phyloP scores from a whole-genome alignment of 176 grass and related monocot species.

The Aegilops sharonensis region DNA sequence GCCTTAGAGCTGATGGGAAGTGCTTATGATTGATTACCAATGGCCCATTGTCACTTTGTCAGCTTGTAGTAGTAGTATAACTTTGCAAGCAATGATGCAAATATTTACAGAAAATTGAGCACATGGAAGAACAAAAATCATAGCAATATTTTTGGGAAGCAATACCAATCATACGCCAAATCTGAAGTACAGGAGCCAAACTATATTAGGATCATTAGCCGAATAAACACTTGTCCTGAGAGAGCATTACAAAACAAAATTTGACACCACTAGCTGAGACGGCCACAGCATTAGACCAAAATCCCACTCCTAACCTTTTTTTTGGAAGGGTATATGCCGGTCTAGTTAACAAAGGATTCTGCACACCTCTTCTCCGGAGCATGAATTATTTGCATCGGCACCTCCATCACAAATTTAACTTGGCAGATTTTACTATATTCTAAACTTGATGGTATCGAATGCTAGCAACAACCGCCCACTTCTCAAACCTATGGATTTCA shows the following conservation, averaged over 20 bases:
- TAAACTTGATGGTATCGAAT: background rate
- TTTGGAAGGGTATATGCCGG: background rate
- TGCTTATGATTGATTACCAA: background rate
- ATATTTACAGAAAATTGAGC: background rate
- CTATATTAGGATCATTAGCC: constrained; percentile 52
- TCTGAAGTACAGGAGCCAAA: constrained; percentile 21
- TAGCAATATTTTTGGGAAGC: background rate
- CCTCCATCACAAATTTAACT: constrained; percentile 14
- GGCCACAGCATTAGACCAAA: constrained; percentile 29
- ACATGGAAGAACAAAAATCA: background rate
- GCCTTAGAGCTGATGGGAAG: background rate
- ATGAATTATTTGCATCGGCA: constrained; percentile 30
- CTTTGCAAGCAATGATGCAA: background rate
- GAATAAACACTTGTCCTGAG: constrained; percentile 38
- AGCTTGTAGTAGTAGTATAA: background rate
- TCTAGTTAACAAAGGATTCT: constrained; percentile 31
- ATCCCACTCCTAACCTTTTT: background rate
- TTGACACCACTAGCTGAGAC: constrained; percentile 17
- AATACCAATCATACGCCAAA: background rate
- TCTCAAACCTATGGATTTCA: background rate
- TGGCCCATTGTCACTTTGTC: background rate
- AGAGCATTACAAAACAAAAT: constrained; percentile 28
- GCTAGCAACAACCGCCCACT: background rate
- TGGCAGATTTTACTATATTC: background rate
- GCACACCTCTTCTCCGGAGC: background rate